These are phyloP conservation scores for Phaeosphaeria sp. DNA, from an alignment of 2,329 filamentous ascomycete species.

Conservation along the genomic window DNA sequence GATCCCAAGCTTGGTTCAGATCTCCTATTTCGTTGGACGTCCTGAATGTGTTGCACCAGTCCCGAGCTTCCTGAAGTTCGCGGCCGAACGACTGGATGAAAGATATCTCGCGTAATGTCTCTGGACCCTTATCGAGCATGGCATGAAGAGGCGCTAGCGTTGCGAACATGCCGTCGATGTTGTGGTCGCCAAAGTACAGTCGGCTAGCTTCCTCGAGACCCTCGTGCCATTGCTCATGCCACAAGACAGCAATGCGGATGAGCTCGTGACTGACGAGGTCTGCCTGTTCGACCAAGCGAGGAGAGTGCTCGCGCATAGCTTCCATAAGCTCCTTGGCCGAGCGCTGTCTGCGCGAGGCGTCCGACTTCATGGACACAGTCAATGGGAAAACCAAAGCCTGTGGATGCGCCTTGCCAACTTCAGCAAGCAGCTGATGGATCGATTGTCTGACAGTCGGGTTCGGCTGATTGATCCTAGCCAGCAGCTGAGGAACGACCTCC, in stretches of 20 bases:
- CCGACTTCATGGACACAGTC: constrained; percentile 97
- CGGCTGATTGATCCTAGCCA: constrained; percentile 96
- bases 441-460: constrained; percentile 87
- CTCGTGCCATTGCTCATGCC: constrained; percentile 99
- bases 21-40: constrained; percentile 90
- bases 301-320: constrained; percentile 94
- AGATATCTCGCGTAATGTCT: constrained; percentile 93
- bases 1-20: constrained; percentile 97
- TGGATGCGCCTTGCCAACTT: constrained; percentile 92
- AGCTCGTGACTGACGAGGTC: constrained; percentile 95
- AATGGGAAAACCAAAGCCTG: constrained; percentile 96
- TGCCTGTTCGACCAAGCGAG: constrained; percentile 90
- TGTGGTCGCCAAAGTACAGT: constrained; percentile 95
- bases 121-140: constrained; percentile 86
- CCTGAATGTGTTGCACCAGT: constrained; percentile 94
- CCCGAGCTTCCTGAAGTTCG: constrained; percentile 90
- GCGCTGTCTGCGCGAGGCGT: constrained; percentile 81
- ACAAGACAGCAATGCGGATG: constrained; percentile 93
- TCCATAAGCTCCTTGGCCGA: constrained; percentile 96
- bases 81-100: constrained; percentile 97
- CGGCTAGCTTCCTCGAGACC: constrained; percentile 95
- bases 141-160: constrained; percentile 90
- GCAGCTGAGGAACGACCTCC: constrained; percentile 95
- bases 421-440: constrained; percentile 88
- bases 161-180: constrained; percentile 96